Evolutionary conservation across 169 alveolate species (phyloP).

Genomic region (Cryptosporidium sp.): DNA sequence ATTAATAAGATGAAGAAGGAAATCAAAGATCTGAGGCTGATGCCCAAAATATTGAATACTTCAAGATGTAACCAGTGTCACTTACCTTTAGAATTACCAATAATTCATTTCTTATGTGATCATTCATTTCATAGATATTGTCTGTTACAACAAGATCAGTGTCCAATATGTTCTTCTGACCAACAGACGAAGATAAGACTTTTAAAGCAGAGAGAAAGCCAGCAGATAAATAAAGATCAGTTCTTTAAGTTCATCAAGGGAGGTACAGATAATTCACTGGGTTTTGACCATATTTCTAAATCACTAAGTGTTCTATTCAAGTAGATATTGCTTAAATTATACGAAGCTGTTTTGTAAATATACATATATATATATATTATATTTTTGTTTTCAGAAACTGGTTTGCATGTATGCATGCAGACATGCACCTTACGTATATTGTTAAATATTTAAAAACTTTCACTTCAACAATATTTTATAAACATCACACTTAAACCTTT

Average conservation of each 20-base stretch:
- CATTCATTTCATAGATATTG: constrained; percentile 74
- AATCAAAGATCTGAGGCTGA: constrained; percentile 9
- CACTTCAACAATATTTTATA: no score
- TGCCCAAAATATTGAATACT: constrained; percentile 33
- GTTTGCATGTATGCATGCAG: background rate
- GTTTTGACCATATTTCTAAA: constrained; percentile 70
- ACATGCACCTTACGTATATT: background rate
- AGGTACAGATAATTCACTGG: constrained; percentile 23
- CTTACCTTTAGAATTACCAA: constrained; percentile 59
- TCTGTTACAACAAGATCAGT: constrained; percentile 44
- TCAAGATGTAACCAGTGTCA: constrained; percentile 70
- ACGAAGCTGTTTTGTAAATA: background rate
- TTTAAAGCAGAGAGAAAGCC: constrained; percentile 56
- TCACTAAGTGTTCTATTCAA: constrained; percentile 64
- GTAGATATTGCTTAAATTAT: background rate
- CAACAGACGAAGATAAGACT: constrained; percentile 28
- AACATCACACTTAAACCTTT: no score
- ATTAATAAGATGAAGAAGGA: constrained; percentile 38
- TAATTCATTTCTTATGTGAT: constrained; percentile 58
- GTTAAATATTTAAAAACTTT: no score
- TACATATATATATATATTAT: background rate
- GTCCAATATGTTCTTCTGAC: constrained; percentile 60
- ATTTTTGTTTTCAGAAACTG: background rate
- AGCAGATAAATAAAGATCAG: constrained; percentile 54
- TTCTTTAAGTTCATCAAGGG: constrained; percentile 65